Evolutionary conservation across 2,329 filamentous ascomycete species (phyloP).

Genomic region (Penicillium sp.): DNA sequence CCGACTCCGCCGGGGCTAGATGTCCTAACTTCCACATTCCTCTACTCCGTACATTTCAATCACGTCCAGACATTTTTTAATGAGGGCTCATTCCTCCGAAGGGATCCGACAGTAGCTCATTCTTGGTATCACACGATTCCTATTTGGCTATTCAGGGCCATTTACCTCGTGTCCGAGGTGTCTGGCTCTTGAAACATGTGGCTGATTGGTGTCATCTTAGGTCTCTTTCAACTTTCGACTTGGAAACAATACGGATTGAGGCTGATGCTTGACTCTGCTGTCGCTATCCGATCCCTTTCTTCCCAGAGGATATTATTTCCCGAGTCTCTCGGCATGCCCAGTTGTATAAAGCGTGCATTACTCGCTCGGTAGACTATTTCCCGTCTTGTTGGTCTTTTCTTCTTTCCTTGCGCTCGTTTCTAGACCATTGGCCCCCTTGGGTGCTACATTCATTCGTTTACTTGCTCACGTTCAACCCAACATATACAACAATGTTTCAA

Average conservation of each 20-base stretch:
- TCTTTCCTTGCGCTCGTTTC: background rate
- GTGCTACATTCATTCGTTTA: background rate
- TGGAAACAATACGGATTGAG: background rate
- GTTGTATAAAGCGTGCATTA: background rate
- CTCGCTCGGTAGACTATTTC: background rate
- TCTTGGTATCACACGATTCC: background rate
- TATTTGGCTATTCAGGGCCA: background rate
- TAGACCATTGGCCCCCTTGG: no score
- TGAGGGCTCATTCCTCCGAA: background rate
- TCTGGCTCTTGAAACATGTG: slow-evolving; percentile 12
- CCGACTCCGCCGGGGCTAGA: background rate
- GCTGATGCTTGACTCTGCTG: background rate
- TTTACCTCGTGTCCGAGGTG: background rate
- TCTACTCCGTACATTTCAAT: background rate
- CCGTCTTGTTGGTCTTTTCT: background rate
- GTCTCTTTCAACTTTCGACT: background rate
- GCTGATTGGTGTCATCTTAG: background rate
- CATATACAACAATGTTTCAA: slow-evolving; percentile 3
- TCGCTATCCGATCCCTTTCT: background rate
- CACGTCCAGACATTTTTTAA: background rate
- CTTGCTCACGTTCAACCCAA: background rate
- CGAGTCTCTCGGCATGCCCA: background rate
- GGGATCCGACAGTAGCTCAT: background rate
- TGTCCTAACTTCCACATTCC: background rate
- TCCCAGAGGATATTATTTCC: background rate